These are phyloP conservation scores for Yamadazyma dushanensis DNA, from an alignment of 1,139 yeast genomes.

Conservation along the genomic window DNA sequence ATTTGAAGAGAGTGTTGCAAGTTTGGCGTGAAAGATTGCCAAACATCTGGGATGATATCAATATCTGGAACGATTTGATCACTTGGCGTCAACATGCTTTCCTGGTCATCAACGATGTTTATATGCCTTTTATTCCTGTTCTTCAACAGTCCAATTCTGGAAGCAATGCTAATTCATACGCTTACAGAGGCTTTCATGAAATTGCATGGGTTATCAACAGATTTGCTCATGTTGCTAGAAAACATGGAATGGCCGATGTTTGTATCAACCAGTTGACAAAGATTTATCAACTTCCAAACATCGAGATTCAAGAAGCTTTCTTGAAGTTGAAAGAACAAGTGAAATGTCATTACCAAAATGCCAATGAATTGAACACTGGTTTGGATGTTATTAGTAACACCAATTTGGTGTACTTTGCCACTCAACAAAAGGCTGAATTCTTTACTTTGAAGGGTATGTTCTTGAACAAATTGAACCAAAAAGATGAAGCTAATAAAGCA, in stretches of 20 bases:
- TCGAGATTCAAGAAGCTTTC: conserved; percentile 98
- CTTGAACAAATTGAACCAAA: conserved; percentile 81
- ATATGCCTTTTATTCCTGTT: conserved; percentile 88
- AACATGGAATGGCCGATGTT: conserved; percentile 95
- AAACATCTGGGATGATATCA: conserved; percentile 95
- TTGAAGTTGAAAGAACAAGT: conserved; percentile 95
- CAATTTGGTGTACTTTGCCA: conserved; percentile 90
- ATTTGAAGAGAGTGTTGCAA: conserved; percentile 87
- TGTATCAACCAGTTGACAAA: conserved; percentile 90
- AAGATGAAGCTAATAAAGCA: conserved; percentile 95
- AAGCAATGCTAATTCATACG: conserved; percentile 82
- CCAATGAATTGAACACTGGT: conserved; percentile 86
- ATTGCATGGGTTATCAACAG: conserved; percentile 98
- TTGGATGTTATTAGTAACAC: conserved; percentile 96
- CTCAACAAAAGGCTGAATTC: conserved; percentile 97
- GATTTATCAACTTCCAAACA: conserved; percentile 93
- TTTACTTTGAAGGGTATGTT: conserved; percentile 98
- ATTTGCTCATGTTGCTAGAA: conserved; percentile 97
- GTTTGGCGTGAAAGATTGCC: conserved; percentile 99
- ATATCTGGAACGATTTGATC: conserved; percentile 94
- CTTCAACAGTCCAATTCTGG: conserved; percentile 74
- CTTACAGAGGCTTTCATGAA: conserved; percentile 96
- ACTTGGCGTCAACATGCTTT: conserved; percentile 99
- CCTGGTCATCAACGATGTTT: conserved; percentile 92
- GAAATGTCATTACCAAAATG: conserved; percentile 91